Base-by-base conservation (phyloP, 2,329 filamentous ascomycete species). In the Colletotrichum sojae region DNA sequence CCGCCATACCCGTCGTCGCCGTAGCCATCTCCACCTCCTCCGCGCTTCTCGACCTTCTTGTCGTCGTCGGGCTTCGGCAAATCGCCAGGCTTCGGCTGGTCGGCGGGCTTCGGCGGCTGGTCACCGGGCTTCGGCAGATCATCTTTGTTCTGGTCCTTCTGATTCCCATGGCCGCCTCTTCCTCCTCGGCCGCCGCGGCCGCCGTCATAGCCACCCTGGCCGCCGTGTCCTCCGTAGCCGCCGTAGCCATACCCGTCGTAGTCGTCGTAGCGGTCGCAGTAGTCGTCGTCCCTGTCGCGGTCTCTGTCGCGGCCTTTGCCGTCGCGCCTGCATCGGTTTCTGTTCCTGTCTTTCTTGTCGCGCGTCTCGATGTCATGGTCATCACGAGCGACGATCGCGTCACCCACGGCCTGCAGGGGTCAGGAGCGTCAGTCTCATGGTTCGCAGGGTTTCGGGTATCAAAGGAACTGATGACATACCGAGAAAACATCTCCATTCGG, bases 261-360 rank as follows among this genome's bases (percentile, higher is more conserved):
- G 49, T 53, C 25, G 15, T 31, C 49, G 49, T 53, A 53, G 25
- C 12, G 13, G 22, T 27, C 3, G 49, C 31, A n/a, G 52, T 57
- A 20, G 43, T 27, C 18, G 5, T 52, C 36, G 18, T 57, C 45
- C 40, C 20, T 40, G 6, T 61, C 45, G 3, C 43, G 18, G 18
- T 57, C 45, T 49, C 20, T 40, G 6, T 61, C 45, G 3, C 43
- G 18, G 10, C n/a, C 12, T 18, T 16, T 43, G 31, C 36, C 43
- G 31, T 36, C 31, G 6, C 61, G 62, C 15, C 22, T 65, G 61
- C 65, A 68, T 12, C 31, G 40, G 56, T 45, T 18, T 4, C 20
- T 54, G 22, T 61, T 13, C 5, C 36, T 18, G 13, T 61, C 54
- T n/a, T 59, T 39, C 2, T 39, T 45, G 25, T 59, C 20, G 4